These are phyloP conservation scores for Diaporthe nobilis DNA, from an alignment of 2,329 filamentous ascomycete genomes.

Conservation along the genomic window DNA sequence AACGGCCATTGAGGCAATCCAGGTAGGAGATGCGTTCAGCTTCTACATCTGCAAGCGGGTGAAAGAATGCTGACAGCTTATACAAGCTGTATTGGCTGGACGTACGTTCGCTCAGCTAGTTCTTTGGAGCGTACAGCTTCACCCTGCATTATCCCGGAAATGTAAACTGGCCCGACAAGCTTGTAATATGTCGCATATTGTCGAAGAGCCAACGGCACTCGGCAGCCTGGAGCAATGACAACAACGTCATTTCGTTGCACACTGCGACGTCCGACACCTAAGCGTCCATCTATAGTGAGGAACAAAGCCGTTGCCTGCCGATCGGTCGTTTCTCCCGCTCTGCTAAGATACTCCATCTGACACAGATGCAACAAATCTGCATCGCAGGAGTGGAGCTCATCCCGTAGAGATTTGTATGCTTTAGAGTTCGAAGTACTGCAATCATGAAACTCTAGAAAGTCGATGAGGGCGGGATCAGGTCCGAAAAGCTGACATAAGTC, in stretches of 20 bases:
- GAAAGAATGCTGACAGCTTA: background rate
- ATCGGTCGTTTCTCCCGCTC: background rate
- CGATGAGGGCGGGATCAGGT: background rate
- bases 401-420: background rate
- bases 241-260: background rate
- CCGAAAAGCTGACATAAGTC: background rate
- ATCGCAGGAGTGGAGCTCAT: background rate
- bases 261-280: background rate
- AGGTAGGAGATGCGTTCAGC: no score
- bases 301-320: background rate
- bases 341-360: background rate
- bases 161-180: background rate
- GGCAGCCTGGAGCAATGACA: background rate
- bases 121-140: background rate
- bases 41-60: background rate
- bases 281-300: background rate
- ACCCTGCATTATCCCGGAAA: slow-evolving; percentile 9
- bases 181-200: background rate
- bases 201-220: background rate
- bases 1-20: no score
- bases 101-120: fast-evolving
- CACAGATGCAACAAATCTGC: background rate
- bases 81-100: background rate
- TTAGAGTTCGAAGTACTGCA: no score
- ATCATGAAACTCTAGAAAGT: background rate